Evolutionary conservation across 2,329 filamentous ascomycete species (phyloP).

Genomic region (Huntiella omanensis): DNA sequence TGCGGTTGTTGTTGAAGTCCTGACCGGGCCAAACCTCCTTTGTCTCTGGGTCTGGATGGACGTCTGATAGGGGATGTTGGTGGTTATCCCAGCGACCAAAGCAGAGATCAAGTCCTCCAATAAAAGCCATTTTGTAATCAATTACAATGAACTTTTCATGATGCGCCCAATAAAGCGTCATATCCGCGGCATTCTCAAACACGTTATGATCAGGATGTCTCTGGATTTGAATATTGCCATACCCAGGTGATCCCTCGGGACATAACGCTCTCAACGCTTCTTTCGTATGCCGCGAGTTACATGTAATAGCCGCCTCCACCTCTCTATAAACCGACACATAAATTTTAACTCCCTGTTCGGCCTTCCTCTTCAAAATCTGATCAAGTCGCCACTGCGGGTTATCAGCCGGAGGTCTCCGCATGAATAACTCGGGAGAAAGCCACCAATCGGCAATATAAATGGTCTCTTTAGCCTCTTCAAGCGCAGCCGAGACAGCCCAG

Average conservation of each 20-base stretch:
- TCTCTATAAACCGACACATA: conserved; percentile 88
- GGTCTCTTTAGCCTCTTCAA: conserved; percentile 78
- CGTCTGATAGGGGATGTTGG: conserved; percentile 70
- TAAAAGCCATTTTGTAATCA: conserved; percentile 78
- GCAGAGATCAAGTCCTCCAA: conserved; percentile 85
- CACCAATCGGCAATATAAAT: conserved; percentile 98
- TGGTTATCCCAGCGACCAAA: conserved; percentile 87
- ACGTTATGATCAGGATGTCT: conserved; percentile 91
- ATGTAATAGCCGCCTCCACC: conserved; percentile 62
- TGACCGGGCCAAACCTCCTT: conserved; percentile 88
- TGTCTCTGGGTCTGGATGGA: conserved; percentile 64
- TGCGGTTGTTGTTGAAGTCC: conserved; percentile 93
- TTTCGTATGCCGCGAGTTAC: conserved; percentile 87
- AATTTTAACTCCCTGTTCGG: conserved; percentile 86
- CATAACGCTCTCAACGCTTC: conserved; percentile 64
- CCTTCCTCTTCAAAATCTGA: conserved; percentile 66
- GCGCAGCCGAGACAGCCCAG: conserved; percentile 74
- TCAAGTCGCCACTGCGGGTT: conserved; percentile 81
- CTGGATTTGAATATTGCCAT: conserved; percentile 78
- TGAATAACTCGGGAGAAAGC: conserved; percentile 74
- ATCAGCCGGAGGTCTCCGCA: conserved; percentile 64
- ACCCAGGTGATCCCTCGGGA: conserved; percentile 59
- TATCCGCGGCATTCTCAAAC: conserved; percentile 80
- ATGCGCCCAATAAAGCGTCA: conserved; percentile 96
- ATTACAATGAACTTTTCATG: conserved; percentile 97